These are phyloP conservation scores for Zopfochytrium polystomum DNA, from an alignment of 371 early-diverging fungal genomes.

Conservation along the genomic window DNA sequence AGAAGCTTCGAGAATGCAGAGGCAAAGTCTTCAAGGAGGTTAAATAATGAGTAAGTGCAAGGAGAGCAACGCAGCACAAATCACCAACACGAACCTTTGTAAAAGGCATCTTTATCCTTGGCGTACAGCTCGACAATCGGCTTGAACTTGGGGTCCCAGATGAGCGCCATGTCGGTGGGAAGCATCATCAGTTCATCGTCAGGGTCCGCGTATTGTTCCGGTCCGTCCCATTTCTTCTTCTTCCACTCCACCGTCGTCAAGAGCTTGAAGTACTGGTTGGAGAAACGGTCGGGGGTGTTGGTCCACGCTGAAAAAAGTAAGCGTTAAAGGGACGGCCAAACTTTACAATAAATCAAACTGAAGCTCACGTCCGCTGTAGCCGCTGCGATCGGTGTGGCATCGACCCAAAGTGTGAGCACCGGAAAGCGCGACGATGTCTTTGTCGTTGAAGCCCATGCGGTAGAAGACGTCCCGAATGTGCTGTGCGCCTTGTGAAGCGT, in stretches of 20 bases:
- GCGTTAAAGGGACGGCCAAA: constrained; percentile 4
- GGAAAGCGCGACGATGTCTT: constrained; percentile 87
- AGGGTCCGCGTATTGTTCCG: constrained; percentile 76
- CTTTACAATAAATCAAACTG: not conserved
- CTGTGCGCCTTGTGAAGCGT: constrained; percentile 68
- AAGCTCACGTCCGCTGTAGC: constrained; percentile 68
- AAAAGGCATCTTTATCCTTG: constrained; percentile 46
- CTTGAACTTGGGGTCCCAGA: constrained; percentile 57
- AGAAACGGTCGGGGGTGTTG: constrained; percentile 67
- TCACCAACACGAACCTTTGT: constrained; percentile 53
- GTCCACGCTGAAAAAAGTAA: constrained; percentile 63
- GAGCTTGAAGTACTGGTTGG: constrained; percentile 3
- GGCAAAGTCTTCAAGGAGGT: constrained; percentile 83
- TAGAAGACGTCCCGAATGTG: too few relatives aligned
- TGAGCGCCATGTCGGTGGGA: constrained; percentile 81
- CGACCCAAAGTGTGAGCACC: constrained; percentile 93
- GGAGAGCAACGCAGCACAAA: not conserved
- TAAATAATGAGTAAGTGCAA: constrained; percentile 11
- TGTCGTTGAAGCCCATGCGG: constrained; percentile 92
- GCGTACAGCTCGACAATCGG: constrained; percentile 80
- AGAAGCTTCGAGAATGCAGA: constrained; percentile 78
- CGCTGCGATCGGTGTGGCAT: constrained; percentile 73
- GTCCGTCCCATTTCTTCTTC: constrained; percentile 83
- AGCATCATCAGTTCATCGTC: constrained; percentile 78
- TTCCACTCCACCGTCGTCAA: constrained; percentile 20